These are phyloP conservation scores for Medicago lupulina DNA, from an alignment of 306 rosid genomes.

Conservation along the genomic window DNA sequence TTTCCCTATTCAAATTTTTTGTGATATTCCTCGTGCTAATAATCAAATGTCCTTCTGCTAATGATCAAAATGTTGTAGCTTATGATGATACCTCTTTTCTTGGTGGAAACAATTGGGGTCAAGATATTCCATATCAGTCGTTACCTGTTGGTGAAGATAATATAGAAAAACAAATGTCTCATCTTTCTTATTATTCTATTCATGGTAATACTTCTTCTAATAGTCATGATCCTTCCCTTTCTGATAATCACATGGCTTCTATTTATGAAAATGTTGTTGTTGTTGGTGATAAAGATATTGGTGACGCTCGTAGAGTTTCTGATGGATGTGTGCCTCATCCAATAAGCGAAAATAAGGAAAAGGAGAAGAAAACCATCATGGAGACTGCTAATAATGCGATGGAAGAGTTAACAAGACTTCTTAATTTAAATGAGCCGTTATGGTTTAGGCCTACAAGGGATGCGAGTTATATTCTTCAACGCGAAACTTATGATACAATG, in stretches of 20 bases:
- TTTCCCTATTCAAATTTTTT: too few species aligned
- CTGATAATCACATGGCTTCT: background rate
- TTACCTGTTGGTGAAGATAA: background rate
- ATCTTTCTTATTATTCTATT: too few species aligned
- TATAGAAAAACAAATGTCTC: too few species aligned
- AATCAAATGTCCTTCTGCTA: too few species aligned
- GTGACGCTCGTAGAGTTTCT: background rate
- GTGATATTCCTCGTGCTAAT: too few species aligned
- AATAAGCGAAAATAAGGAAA: background rate
- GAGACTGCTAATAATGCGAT: slow-evolving; percentile 54
- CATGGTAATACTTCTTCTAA: background rate
- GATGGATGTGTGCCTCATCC: slow-evolving; percentile 16
- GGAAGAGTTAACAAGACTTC: slow-evolving; percentile 58
- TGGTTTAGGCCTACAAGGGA: slow-evolving; percentile 52
- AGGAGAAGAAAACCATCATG: slow-evolving; percentile 48
- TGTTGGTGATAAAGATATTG: slow-evolving; percentile 3
- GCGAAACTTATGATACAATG: slow-evolving; percentile 50
- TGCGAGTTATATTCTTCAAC: slow-evolving; percentile 50
- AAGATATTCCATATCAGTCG: background rate
- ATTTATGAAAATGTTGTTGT: background rate
- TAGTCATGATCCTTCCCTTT: background rate
- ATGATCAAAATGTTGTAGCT: background rate
- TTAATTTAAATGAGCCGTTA: slow-evolving; percentile 56
- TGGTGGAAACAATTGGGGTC: background rate
- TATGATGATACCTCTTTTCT: background rate